Conservation (phyloP, 140 eudicot species). For the Erigeron philadelphicus region DNA sequence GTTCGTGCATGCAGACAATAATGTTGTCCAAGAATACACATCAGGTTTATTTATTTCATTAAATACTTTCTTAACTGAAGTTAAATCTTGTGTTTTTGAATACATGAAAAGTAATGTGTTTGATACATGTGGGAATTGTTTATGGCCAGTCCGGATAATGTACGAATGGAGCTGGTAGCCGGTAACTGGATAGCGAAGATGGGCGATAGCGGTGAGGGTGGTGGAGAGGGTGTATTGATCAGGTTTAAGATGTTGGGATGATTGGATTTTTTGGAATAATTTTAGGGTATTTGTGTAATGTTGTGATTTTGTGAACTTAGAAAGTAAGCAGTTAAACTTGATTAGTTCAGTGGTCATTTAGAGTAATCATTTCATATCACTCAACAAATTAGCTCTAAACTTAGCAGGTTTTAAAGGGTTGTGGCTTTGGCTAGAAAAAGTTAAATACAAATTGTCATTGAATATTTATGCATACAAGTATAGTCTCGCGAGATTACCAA, state of each 20-base stretch:
- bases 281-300: slow-evolving; percentile 52
- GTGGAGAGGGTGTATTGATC: slow-evolving; percentile 84
- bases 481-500: too few species aligned
- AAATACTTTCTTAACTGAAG: slow-evolving; percentile 49
- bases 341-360: slow-evolving; percentile 44
- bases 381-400: too few species aligned
- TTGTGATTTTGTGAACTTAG: slow-evolving; percentile 46
- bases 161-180: slow-evolving; percentile 68
- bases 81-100: slow-evolving; percentile 48
- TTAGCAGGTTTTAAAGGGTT: too few species aligned
- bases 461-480: too few species aligned
- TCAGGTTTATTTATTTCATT: slow-evolving; percentile 50
- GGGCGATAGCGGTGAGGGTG: slow-evolving; percentile 59
- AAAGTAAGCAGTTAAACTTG: slow-evolving; percentile 50
- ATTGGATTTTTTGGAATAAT: slow-evolving; percentile 55
- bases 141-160: slow-evolving; percentile 43
- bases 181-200: slow-evolving; percentile 24
- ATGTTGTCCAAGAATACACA: slow-evolving; percentile 77
- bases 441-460: too few species aligned
- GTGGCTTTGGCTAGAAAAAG: too few species aligned
- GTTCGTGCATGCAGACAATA: slow-evolving; percentile 71
- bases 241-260: slow-evolving; percentile 52
- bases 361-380: not conserved
- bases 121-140: slow-evolving; percentile 51
- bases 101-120: slow-evolving; percentile 69